A percentile compares a stretch with the other conserved stretches of the same genome.
These are phyloP conservation scores for Suillus lakei DNA, from an alignment of 768 basidiomycete species.

Conservation along the genomic window DNA sequence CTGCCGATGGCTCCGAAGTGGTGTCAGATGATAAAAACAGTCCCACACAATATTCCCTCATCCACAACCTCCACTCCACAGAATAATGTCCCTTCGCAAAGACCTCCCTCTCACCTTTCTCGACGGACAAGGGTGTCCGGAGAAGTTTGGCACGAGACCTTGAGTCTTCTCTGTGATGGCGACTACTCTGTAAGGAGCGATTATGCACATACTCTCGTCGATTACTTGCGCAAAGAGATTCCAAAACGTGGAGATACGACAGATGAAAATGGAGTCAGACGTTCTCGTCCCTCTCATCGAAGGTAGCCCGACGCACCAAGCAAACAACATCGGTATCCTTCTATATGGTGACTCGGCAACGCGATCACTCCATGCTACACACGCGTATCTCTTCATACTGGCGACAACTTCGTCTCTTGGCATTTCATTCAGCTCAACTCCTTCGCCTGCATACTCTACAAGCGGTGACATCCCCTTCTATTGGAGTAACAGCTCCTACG, in stretches of 20 bases:
- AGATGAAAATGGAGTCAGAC: conserved; percentile 52
- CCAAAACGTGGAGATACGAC: conserved; percentile 59
- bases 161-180: conserved; percentile 81
- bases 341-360: conserved; percentile 64
- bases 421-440: conserved; percentile 40
- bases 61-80: conserved; percentile 30
- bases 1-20: conserved; percentile 53
- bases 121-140: conserved; percentile 72
- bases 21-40: conserved; percentile 30
- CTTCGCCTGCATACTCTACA: conserved; percentile 46
- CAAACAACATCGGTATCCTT: conserved; percentile 50
- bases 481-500: conserved; percentile 38
- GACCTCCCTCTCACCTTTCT: conserved; percentile 43
- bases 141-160: conserved; percentile 90
- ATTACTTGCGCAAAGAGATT: conserved; percentile 80
- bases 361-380: conserved; percentile 78
- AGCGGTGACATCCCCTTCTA: conserved; percentile 33
- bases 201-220: conserved; percentile 73
- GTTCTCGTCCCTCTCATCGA: conserved; percentile 51
- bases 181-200: conserved; percentile 80
- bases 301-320: conserved; percentile 50
- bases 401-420: conserved; percentile 74
- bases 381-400: conserved; percentile 82
- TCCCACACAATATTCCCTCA: conserved; percentile 18
- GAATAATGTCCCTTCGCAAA: conserved; percentile 32